Percentiles rank a stretch among this genome's conserved stretches.
Conservation (phyloP, 1,284 basidiomycete species). For the Moesziomyces sp. region DNA sequence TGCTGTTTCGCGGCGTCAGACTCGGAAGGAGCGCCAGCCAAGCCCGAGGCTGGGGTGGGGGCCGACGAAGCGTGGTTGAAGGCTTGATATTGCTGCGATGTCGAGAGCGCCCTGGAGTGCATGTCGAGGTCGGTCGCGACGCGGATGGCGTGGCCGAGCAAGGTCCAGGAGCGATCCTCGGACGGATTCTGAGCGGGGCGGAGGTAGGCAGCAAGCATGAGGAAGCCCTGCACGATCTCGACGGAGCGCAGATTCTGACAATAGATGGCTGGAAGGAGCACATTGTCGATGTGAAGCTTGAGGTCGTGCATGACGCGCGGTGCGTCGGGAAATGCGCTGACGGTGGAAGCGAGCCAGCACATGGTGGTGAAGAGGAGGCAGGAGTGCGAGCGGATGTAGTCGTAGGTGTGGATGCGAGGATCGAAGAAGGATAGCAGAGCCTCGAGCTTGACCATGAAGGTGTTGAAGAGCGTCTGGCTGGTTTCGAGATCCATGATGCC, state of each 20-base stretch:
- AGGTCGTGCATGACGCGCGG: conserved; percentile 24
- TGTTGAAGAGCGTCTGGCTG: conserved; percentile 30
- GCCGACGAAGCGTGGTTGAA: not conserved
- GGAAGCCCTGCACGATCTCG: conserved; percentile 41
- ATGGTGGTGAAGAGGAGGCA: conserved; percentile 42
- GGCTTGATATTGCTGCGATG: conserved; percentile 13
- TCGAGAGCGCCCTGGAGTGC: conserved; percentile 32
- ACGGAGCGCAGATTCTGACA: conserved; percentile 46
- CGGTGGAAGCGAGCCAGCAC: conserved; percentile 41
- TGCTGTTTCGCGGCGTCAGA: conserved; percentile 3
- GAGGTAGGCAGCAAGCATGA: conserved; percentile 45
- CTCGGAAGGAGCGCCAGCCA: not conserved
- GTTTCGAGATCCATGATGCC: conserved; percentile 33
- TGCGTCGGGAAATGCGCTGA: conserved; percentile 25
- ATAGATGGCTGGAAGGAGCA: conserved; percentile 40
- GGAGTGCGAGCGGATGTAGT: conserved; percentile 36
- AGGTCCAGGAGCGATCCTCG: conserved; percentile 43
- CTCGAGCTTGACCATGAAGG: conserved; percentile 39
- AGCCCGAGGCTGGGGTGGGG: not conserved
- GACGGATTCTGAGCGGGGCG: conserved; percentile 32
- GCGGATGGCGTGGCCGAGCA: conserved; percentile 41
- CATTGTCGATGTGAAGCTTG: conserved; percentile 37
- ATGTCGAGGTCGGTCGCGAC: conserved; percentile 40
- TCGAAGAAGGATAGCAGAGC: conserved; percentile 43
- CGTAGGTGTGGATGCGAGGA: conserved; percentile 33